Percentiles rank a stretch among this genome's conserved stretches.
Conservation (phyloP, 495 filamentous ascomycete species). For the Melanomma pulvis-pyrius region DNA sequence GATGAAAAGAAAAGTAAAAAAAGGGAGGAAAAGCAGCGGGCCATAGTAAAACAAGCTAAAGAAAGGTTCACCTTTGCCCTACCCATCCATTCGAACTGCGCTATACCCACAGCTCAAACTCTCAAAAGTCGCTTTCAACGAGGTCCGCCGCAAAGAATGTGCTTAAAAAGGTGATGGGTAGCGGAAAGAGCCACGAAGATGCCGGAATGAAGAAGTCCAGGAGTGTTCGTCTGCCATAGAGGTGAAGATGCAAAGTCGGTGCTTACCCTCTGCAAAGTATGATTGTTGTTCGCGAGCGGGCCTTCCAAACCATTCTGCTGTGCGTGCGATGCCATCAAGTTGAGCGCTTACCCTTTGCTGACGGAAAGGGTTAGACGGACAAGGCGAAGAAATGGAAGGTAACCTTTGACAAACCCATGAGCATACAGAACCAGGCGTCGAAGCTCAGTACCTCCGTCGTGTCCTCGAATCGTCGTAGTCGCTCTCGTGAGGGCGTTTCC, state of each 20-base stretch:
- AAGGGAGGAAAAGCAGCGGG: background rate
- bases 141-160: background rate
- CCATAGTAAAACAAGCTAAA: constrained; percentile 12
- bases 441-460: constrained; percentile 51
- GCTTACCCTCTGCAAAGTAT: constrained; percentile 31
- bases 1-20: constrained; percentile 57
- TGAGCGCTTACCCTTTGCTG: constrained; percentile 55
- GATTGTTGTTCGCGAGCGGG: background rate
- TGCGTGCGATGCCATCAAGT: constrained; percentile 38
- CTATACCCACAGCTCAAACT: background rate
- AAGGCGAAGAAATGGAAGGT: constrained; percentile 21
- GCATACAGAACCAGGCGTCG: background rate
- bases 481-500: constrained; percentile 62
- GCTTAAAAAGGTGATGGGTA: background rate
- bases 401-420: constrained; percentile 46
- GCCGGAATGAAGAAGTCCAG: background rate
- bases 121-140: background rate
- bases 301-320: background rate
- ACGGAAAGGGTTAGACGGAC: constrained; percentile 54
- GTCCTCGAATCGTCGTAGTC: constrained; percentile 78
- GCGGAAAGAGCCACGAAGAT: background rate
- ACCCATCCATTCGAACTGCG: constrained; percentile 13
- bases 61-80: constrained; percentile 27
- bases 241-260: background rate
- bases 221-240: constrained; percentile 1